Base-by-base conservation (phyloP, 805 yeast genomes). In the Metschnikowia drakensbergensis region DNA sequence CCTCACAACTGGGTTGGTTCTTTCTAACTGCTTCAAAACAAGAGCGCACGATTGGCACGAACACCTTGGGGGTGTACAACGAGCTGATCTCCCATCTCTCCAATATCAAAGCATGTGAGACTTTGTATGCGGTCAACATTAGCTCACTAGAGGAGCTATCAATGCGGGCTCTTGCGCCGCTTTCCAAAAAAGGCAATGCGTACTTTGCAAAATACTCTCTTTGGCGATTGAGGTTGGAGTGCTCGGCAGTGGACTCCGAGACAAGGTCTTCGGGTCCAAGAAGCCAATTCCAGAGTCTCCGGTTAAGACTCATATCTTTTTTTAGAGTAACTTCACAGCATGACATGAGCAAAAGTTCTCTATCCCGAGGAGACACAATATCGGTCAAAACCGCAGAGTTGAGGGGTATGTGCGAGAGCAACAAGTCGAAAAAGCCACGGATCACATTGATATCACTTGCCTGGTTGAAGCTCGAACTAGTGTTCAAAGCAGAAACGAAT, bases 81-180 rank as follows among this genome's bases (percentile, higher is more conserved):
- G 83, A 81, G 9, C 97, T 95, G 37, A 94, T 83, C 65, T 94
- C 99, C 98, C 98, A 94, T 52, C 89, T 80, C 61, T 94, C 98
- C 83, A 91, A 80, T 3, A 91, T 74, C 0, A 94, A 81, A 3
- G 71, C 59, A 13, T 84, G 68, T 1, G 88, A 76, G 5, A 92
- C 83, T 43, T 76, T 80, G 58, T 82, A 82, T 0, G 86, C 82
- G 23, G 73, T 77, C 1, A 80, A 67, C 28, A 69, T 69, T 47
- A 65, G 74, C 11, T 54, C 65, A 33, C 54, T 58, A 5, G 53
- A 45, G 5, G 58, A 33, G 46, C 75, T 68, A 2, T 57, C 45
- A 2, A 86, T 65, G 50, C 79, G 63, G 5, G 72, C 71, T 33
- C 79, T 63, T 9, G 94, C 62, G 0, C 90, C 89, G 3, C 66